Percentiles rank a stretch among this genome's conserved stretches.
Evolutionary conservation across 2,329 filamentous ascomycete species (phyloP).

Genomic region (Claviceps sp.): DNA sequence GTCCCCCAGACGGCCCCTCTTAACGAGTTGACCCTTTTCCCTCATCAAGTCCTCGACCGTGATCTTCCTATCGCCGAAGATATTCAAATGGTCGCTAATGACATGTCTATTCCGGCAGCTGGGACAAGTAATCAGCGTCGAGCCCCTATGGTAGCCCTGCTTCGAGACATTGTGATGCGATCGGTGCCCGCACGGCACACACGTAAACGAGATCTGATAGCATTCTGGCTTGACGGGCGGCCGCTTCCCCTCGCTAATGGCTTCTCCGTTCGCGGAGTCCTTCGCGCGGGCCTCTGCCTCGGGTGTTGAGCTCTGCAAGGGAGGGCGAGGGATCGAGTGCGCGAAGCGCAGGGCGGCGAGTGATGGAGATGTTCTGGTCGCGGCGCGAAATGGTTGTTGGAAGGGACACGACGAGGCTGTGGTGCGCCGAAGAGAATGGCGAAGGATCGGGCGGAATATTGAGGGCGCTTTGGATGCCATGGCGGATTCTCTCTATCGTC

Average conservation of each 20-base stretch:
- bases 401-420: constrained; percentile 4
- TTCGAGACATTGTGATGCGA: constrained; percentile 82
- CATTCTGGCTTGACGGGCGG: constrained; percentile 39
- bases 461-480: constrained; percentile 18
- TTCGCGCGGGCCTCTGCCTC: constrained; percentile 6
- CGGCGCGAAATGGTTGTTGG: constrained; percentile 4
- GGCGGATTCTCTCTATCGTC: neutral
- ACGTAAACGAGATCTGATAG: constrained; percentile 87
- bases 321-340: constrained; percentile 23
- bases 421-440: constrained; percentile 9
- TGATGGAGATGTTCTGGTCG: constrained; percentile 3
- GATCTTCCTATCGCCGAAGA: constrained; percentile 57
- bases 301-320: neutral
- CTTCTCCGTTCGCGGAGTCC: constrained; percentile 6
- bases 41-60: constrained; percentile 68
- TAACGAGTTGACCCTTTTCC: constrained; percentile 61
- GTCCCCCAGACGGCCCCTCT: constrained; percentile 55
- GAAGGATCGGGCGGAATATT: constrained; percentile 7
- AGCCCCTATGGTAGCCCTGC: constrained; percentile 87
- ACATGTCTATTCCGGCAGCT: constrained; percentile 76
- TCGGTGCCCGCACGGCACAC: constrained; percentile 66
- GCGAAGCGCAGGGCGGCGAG: constrained; percentile 14
- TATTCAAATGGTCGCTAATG: constrained; percentile 75
- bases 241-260: constrained; percentile 16
- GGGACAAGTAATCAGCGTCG: constrained; percentile 79